A percentile compares a stretch with the other conserved stretches of the same genome.
These are phyloP conservation scores for Cinchona pubescens DNA, from an alignment of 257 asterid genomes.

Conservation along the genomic window DNA sequence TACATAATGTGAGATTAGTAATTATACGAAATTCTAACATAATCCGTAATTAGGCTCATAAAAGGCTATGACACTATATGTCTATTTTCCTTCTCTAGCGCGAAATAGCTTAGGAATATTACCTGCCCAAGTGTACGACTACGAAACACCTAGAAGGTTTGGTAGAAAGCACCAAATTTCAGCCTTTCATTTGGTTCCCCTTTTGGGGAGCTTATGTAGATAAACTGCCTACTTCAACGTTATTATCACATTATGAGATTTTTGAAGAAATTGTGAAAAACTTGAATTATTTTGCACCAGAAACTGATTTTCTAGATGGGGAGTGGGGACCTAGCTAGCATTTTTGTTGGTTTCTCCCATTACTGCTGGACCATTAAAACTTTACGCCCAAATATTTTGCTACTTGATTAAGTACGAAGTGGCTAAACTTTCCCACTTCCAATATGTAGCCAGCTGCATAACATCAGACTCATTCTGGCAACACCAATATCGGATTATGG, in stretches of 20 bases:
- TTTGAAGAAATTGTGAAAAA: neutral
- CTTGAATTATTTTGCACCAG: neutral
- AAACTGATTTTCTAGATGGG: neutral
- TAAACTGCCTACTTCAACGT: conserved; percentile 2
- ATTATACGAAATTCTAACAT: too few relatives aligned
- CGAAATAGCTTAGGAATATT: too few relatives aligned
- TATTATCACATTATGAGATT: conserved; percentile 7
- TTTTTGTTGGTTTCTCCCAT: neutral
- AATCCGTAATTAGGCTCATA: too few relatives aligned
- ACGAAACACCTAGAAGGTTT: neutral
- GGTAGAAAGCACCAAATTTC: neutral
- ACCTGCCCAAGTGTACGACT: neutral
- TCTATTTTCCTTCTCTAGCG: too few relatives aligned
- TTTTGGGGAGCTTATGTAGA: neutral
- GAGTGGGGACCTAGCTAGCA: neutral
- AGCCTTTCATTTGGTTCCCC: conserved; percentile 4
- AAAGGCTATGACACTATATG: too few relatives aligned
- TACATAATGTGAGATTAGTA: too few relatives aligned
- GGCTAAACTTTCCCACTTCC: too few relatives aligned
- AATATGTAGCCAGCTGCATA: too few relatives aligned
- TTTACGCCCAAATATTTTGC: neutral
- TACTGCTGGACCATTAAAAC: neutral
- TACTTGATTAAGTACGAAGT: neutral
- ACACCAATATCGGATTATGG: too few relatives aligned
- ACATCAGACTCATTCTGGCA: neutral